phyloP scores from a whole-genome alignment of 352 stramenopile species.

The Phytophthora pistaciae region DNA sequence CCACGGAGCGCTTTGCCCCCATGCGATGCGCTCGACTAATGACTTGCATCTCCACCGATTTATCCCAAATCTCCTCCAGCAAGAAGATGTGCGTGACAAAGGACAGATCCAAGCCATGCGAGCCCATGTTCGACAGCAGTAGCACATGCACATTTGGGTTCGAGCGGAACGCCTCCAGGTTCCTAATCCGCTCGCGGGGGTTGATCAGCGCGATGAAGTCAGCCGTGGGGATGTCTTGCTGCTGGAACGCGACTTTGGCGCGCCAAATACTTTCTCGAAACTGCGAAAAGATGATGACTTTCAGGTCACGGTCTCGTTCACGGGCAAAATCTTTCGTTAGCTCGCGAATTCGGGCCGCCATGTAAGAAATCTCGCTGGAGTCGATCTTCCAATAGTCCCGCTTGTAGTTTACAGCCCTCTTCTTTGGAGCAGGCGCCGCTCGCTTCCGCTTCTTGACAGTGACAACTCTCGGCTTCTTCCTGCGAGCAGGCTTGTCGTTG shows the following conservation, averaged over 20 bases:
- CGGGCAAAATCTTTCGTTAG: conserved; percentile 47
- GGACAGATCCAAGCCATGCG: conserved; percentile 95
- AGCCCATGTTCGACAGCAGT: conserved; percentile 93
- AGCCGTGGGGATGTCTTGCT: conserved; percentile 59
- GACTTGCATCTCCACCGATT: conserved; percentile 94
- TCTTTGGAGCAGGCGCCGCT: background rate
- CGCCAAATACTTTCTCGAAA: conserved; percentile 76
- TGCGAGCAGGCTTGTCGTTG: conserved; percentile 7
- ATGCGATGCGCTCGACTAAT: conserved; percentile 97
- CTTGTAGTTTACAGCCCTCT: conserved; percentile 32
- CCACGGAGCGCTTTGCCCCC: conserved; percentile 89
- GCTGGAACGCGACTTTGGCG: conserved; percentile 61
- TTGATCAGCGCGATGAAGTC: conserved; percentile 63
- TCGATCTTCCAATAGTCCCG: conserved; percentile 33
- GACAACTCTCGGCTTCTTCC: conserved; percentile 1
- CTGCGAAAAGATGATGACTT: conserved; percentile 83
- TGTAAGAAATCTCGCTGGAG: conserved; percentile 74
- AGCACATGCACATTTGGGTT: conserved; percentile 87
- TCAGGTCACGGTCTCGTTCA: conserved; percentile 37
- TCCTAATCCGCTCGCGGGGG: conserved; percentile 41
- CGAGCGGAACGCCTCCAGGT: conserved; percentile 56
- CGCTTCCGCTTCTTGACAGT: conserved; percentile 16
- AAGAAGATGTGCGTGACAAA: conserved; percentile 99
- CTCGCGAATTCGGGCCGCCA: conserved; percentile 56
- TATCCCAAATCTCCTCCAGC: conserved; percentile 96